A percentile compares a stretch with the other conserved stretches of the same genome.
Conservation (phyloP, 345 rosid genomes). For the Sonneratia caseolaris region DNA sequence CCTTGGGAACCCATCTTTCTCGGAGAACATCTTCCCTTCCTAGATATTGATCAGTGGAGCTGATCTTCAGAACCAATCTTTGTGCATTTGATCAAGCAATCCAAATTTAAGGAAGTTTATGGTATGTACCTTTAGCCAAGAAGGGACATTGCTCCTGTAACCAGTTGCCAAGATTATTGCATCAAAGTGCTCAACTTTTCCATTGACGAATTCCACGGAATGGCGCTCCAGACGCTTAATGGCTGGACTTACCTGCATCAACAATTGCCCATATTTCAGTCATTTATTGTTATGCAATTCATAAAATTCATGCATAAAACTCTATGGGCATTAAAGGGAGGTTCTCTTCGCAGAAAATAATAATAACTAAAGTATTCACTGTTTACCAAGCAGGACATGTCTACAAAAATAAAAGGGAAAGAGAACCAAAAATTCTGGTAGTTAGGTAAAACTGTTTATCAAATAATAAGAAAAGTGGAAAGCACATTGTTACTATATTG, state of each 20-base stretch:
- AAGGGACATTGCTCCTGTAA: conserved; percentile 83
- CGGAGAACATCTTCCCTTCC: conserved; percentile 70
- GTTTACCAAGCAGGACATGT: neutral
- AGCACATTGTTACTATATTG: neutral
- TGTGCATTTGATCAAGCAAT: neutral
- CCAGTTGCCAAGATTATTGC: conserved; percentile 89
- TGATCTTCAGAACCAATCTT: neutral
- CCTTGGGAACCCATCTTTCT: conserved; percentile 67
- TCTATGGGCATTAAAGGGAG: neutral
- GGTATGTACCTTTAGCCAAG: conserved; percentile 78
- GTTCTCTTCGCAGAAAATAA: no score
- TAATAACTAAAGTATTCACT: neutral
- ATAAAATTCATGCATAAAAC: neutral
- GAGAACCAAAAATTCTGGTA: neutral
- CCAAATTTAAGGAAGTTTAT: neutral
- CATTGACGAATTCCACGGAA: conserved; percentile 56
- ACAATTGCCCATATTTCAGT: conserved; percentile 4
- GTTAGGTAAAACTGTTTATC: conserved; percentile 1
- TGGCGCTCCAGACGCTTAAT: conserved; percentile 43
- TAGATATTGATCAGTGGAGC: conserved; percentile 11
- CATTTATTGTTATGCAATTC: neutral
- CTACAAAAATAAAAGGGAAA: neutral
- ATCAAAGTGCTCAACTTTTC: conserved; percentile 51
- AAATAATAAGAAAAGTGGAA: neutral
- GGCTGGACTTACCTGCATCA: conserved; percentile 53